These are phyloP conservation scores for Erodium trifolium DNA, from an alignment of 441 rosid genomes.

Conservation along the genomic window DNA sequence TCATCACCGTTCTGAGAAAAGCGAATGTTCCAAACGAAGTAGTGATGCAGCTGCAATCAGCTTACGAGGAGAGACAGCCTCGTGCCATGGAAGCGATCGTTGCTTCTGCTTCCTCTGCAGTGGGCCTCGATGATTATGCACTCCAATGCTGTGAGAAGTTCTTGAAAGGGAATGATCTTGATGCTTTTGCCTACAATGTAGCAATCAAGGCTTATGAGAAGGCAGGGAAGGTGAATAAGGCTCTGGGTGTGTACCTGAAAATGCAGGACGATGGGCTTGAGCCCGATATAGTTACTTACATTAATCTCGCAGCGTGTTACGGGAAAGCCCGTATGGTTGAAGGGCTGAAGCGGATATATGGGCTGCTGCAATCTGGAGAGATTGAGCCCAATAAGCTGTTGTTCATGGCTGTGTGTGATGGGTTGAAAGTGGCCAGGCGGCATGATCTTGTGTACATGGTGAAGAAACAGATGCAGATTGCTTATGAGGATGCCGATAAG, in stretches of 20 bases:
- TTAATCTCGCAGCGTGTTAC: slow-evolving; percentile 58
- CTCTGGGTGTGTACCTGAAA: slow-evolving; percentile 56
- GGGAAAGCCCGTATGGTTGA: slow-evolving; percentile 79
- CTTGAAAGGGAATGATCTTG: slow-evolving; percentile 34
- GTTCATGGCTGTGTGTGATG: slow-evolving; percentile 55
- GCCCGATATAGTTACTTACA: slow-evolving; percentile 61
- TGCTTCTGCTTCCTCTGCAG: slow-evolving; percentile 49
- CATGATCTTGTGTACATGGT: slow-evolving; percentile 60
- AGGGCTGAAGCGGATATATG: slow-evolving; percentile 67
- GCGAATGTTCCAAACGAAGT: slow-evolving; percentile 66
- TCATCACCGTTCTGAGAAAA: slow-evolving; percentile 63
- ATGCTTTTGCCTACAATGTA: slow-evolving; percentile 55
- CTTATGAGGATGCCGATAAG: slow-evolving; percentile 24
- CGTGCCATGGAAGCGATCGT: slow-evolving; percentile 54
- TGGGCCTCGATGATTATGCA: slow-evolving; percentile 58
- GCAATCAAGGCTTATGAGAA: slow-evolving; percentile 54
- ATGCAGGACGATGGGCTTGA: slow-evolving; percentile 63
- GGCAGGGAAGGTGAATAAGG: slow-evolving; percentile 53
- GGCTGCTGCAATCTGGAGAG: slow-evolving; percentile 47
- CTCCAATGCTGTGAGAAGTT: slow-evolving; percentile 39
- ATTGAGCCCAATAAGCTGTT: slow-evolving; percentile 49
- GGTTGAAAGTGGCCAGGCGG: slow-evolving; percentile 50
- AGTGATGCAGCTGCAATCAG: slow-evolving; percentile 57
- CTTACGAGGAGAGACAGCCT: slow-evolving; percentile 57
- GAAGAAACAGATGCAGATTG: slow-evolving; percentile 54